A percentile compares a stretch with the other conserved stretches of the same genome.
Conservation (phyloP, 2,329 filamentous ascomycete genomes). For the Exophiala lecanii-corni region DNA sequence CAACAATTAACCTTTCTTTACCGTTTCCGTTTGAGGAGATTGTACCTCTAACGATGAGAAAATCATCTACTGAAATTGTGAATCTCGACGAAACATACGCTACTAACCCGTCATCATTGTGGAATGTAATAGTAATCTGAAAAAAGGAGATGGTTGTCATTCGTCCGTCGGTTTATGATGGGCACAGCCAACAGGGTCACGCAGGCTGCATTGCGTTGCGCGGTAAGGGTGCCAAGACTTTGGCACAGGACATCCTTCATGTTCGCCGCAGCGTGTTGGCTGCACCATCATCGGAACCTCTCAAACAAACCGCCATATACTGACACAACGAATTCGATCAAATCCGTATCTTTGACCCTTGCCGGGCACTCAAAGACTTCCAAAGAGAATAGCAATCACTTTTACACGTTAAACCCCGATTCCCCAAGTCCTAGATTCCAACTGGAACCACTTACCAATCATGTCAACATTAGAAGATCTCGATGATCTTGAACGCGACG, state of each 20-base stretch:
- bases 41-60: too few species aligned
- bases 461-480: slow-evolving; percentile 94
- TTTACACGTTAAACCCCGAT: too few species aligned
- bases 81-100: too few species aligned
- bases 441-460: slow-evolving; percentile 28
- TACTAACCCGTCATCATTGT: too few species aligned
- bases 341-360: neutral
- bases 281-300: neutral
- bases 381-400: too few species aligned
- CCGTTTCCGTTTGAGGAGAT: too few species aligned
- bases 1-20: too few species aligned
- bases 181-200: slow-evolving; percentile 1
- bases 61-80: too few species aligned
- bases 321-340: neutral
- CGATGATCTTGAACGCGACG: slow-evolving; percentile 77
- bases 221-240: slow-evolving; percentile 14
- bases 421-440: neutral
- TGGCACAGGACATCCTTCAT: neutral
- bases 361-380: neutral
- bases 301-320: neutral
- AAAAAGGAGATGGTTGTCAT: too few species aligned
- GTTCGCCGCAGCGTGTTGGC: slow-evolving; percentile 9
- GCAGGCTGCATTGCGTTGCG: slow-evolving; percentile 22
- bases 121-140: too few species aligned
- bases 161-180: too few species aligned